Evolutionary conservation across 352 stramenopile species (phyloP).

Genomic region (Phytophthora kernoviae): DNA sequence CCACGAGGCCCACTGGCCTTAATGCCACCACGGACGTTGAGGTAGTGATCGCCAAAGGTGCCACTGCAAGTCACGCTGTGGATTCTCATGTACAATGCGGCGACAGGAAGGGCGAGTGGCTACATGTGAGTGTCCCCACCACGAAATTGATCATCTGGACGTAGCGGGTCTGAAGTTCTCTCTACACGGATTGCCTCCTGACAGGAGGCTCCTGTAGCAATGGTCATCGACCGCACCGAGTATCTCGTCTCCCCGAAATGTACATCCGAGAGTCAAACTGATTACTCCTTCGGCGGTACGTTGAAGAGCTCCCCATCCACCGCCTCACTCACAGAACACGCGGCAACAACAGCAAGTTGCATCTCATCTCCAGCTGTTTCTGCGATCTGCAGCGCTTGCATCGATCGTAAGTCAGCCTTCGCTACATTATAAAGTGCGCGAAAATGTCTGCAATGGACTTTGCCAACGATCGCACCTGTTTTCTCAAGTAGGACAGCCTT

Average conservation of each 20-base stretch:
- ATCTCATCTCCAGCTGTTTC: slow-evolving; percentile 35
- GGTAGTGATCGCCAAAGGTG: not conserved
- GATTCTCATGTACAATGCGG: not conserved
- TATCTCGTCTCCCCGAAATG: slow-evolving; percentile 2
- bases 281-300: not conserved
- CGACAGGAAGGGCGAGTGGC: slow-evolving; percentile 2
- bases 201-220: too few species aligned
- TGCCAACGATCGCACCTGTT: slow-evolving; percentile 37
- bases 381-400: slow-evolving; percentile 7
- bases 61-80: not conserved
- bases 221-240: too few species aligned
- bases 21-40: not conserved
- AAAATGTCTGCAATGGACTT: slow-evolving; percentile 4
- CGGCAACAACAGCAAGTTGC: slow-evolving; percentile 32
- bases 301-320: slow-evolving; percentile 19
- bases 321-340: slow-evolving; percentile 10
- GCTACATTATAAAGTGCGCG: slow-evolving; percentile 4
- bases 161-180: slow-evolving; percentile 4
- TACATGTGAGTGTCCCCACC: slow-evolving; percentile 3
- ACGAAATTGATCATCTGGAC: not conserved
- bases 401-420: too few species aligned
- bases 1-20: not conserved
- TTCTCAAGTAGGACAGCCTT: slow-evolving; percentile 13
- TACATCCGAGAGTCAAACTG: slow-evolving; percentile 10
- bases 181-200: too few species aligned